Conservation (phyloP, 129 eudicot genomes). For the Smallanthus sonchifolius region DNA sequence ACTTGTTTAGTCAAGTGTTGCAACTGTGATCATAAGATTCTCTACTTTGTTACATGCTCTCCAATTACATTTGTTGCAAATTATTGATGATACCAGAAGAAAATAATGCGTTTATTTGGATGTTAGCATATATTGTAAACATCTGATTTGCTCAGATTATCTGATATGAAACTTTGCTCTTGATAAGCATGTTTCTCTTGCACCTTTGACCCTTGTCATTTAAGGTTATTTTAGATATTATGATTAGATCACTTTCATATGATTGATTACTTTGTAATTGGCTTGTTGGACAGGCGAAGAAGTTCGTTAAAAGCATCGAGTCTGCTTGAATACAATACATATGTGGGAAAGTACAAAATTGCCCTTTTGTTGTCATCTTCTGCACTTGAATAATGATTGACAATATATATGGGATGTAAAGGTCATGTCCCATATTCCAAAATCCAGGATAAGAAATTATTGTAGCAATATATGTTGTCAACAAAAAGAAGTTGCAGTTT, state of each 20-base stretch:
- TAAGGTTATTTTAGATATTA: slow-evolving; percentile 2
- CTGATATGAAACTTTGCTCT: not conserved
- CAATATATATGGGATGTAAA: not conserved
- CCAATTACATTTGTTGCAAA: not conserved
- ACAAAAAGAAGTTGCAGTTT: not conserved
- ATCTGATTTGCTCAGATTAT: not conserved
- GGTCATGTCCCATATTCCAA: slow-evolving; percentile 18
- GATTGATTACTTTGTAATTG: slow-evolving; percentile 18
- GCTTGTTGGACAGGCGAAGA: slow-evolving; percentile 59
- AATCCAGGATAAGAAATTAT: not conserved
- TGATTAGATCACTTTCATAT: not conserved
- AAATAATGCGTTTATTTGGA: not conserved
- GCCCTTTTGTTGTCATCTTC: not conserved
- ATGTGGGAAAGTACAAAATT: not conserved
- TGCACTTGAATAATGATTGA: slow-evolving; percentile 19
- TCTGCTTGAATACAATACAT: slow-evolving; percentile 36
- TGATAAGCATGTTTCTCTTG: not conserved
- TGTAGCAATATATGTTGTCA: not conserved
- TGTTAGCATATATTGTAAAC: too few species aligned
- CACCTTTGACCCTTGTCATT: not conserved
- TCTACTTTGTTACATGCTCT: not conserved
- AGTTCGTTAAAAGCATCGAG: slow-evolving; percentile 61
- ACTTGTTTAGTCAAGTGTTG: slow-evolving; percentile 4
- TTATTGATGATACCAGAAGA: not conserved
- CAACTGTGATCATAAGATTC: not conserved